Conservation (phyloP, 2,329 filamentous ascomycete genomes). For the Aspergillus proliferans region DNA sequence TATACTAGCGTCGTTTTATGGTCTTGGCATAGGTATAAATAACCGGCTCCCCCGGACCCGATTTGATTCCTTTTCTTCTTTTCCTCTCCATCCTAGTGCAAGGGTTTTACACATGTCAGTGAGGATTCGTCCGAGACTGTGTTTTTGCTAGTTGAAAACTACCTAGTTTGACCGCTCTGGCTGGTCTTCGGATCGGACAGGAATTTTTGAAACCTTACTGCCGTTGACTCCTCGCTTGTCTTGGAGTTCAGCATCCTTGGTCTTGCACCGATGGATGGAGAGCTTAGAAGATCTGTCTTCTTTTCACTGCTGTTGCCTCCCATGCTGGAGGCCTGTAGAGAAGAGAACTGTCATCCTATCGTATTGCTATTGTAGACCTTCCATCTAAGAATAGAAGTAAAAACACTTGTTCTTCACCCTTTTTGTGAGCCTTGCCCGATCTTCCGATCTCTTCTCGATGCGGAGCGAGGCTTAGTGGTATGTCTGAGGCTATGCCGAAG, state of each 20-base stretch:
- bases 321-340: constrained; percentile 32
- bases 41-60: neutral
- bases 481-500: no score
- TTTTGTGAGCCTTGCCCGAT: neutral
- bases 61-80: constrained; percentile 28
- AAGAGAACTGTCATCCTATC: constrained; percentile 18
- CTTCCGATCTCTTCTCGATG: neutral
- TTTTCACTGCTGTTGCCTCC: constrained; percentile 34
- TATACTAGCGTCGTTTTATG: constrained; percentile 17
- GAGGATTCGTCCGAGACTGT: constrained; percentile 81
- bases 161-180: constrained; percentile 68
- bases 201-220: constrained; percentile 66
- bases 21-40: constrained; percentile 22
- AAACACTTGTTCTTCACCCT: neutral
- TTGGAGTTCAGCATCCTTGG: neutral
- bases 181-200: constrained; percentile 63
- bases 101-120: constrained; percentile 76
- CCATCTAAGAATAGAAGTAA: neutral
- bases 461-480: no score
- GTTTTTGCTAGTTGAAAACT: constrained; percentile 92
- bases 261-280: neutral
- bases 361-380: no score
- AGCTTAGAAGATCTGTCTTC: constrained; percentile 20
- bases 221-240: constrained; percentile 15
- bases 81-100: constrained; percentile 41